Evolutionary conservation across 768 basidiomycete genomes (phyloP).

Genomic region (Boletus patriciae): DNA sequence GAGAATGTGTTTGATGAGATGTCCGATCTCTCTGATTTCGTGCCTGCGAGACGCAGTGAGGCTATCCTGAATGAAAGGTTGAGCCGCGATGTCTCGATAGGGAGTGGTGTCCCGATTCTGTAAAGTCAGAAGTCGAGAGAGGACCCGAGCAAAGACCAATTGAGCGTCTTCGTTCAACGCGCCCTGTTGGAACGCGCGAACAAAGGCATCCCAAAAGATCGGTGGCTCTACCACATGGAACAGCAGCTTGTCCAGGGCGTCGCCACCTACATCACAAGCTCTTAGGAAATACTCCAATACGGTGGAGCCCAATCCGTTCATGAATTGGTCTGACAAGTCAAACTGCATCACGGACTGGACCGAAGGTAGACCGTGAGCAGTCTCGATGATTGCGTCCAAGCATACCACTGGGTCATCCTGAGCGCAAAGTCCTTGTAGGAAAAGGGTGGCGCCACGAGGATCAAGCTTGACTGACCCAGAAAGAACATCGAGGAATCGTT

Average conservation of each 20-base stretch:
- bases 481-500: constrained; percentile 35
- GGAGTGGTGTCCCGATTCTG: constrained; percentile 33
- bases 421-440: constrained; percentile 48
- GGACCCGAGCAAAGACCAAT: constrained; percentile 45
- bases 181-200: constrained; percentile 33
- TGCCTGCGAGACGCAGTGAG: constrained; percentile 26
- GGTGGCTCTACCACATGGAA: constrained; percentile 48
- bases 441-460: constrained; percentile 26
- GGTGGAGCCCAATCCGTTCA: constrained; percentile 42
- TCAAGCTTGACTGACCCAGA: constrained; percentile 30
- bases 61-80: constrained; percentile 22
- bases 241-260: constrained; percentile 41
- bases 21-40: constrained; percentile 33
- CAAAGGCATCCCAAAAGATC: constrained; percentile 47
- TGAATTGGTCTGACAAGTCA: constrained; percentile 38
- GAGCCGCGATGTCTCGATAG: constrained; percentile 41
- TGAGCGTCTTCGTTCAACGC: constrained; percentile 37
- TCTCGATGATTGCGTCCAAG: constrained; percentile 38
- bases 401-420: constrained; percentile 41
- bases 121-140: constrained; percentile 46
- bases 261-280: constrained; percentile 43
- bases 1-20: constrained; percentile 43
- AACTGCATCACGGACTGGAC: constrained; percentile 42
- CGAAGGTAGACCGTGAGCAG: constrained; percentile 37
- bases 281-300: constrained; percentile 42